Percentiles rank a stretch among this genome's conserved stretches.
Conservation (phyloP, 1,284 basidiomycete species). For the Leccinum pachyderme region DNA sequence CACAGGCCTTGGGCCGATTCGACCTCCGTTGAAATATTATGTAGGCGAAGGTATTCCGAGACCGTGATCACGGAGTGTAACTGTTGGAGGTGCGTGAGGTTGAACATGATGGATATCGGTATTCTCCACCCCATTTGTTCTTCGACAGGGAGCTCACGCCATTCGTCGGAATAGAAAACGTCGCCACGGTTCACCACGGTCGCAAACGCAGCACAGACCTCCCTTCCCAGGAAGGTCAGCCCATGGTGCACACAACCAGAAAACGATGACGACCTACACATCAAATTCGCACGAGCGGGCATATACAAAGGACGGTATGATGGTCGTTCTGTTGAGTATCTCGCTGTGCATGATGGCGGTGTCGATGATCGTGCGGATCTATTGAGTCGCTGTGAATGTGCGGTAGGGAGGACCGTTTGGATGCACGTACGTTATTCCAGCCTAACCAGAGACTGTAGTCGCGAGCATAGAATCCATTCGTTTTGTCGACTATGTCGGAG, state of each 20-base stretch:
- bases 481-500: constrained; percentile 25
- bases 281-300: constrained; percentile 42
- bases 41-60: constrained; percentile 42
- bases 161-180: constrained; percentile 37
- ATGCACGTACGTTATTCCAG: constrained; percentile 33
- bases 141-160: constrained; percentile 40
- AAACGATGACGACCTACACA: constrained; percentile 19
- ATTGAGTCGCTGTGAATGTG: constrained; percentile 2
- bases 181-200: constrained; percentile 43
- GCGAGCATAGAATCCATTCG: constrained; percentile 35
- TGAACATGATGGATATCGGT: constrained; percentile 43
- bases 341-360: constrained; percentile 38
- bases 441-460: constrained; percentile 36
- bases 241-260: background rate
- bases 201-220: constrained; percentile 36
- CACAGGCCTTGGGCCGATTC: constrained; percentile 41
- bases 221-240: constrained; percentile 12
- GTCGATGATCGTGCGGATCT: constrained; percentile 43
- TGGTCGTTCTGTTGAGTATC: constrained; percentile 37
- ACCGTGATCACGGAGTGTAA: constrained; percentile 40
- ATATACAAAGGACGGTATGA: constrained; percentile 42
- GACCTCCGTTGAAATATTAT: constrained; percentile 31
- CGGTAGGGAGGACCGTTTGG: fast-evolving
- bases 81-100: constrained; percentile 42
- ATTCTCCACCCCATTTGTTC: constrained; percentile 42